Percentiles rank a stretch among this genome's conserved stretches.
Conservation (phyloP, 805 yeast genomes). For the Blastobotrys terrestris region DNA sequence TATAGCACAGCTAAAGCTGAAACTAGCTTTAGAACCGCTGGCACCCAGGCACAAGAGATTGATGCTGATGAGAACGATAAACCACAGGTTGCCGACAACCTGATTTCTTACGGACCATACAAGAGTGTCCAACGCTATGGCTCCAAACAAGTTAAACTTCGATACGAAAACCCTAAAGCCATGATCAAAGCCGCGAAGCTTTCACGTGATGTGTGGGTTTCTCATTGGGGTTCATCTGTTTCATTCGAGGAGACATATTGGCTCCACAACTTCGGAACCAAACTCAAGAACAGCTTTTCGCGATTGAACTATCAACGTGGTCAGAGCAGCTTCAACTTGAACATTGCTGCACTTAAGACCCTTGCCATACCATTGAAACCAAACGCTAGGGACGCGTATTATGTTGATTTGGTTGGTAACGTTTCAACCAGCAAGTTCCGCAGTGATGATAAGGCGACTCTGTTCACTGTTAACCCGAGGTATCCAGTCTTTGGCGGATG, state of each 20-base stretch:
- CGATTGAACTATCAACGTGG: constrained; percentile 71
- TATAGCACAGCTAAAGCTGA: constrained; percentile 44
- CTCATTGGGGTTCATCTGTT: constrained; percentile 69
- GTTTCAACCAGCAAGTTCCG: constrained; percentile 64
- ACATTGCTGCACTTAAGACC: constrained; percentile 54
- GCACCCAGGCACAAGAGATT: constrained; percentile 25
- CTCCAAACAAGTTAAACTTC: constrained; percentile 44
- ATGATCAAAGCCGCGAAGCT: constrained; percentile 53
- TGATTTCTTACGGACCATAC: constrained; percentile 53
- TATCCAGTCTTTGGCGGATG: constrained; percentile 96
- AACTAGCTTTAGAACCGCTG: constrained; percentile 17
- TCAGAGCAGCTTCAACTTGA: constrained; percentile 37
- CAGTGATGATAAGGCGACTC: constrained; percentile 28
- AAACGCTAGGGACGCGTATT: constrained; percentile 61
- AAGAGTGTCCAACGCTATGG: constrained; percentile 41
- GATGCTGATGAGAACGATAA: constrained; percentile 37
- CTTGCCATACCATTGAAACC: constrained; percentile 52
- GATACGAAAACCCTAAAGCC: constrained; percentile 63
- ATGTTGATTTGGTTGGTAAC: constrained; percentile 86
- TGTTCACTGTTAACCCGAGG: constrained; percentile 68
- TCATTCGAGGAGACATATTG: constrained; percentile 85
- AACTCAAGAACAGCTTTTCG: constrained; percentile 53
- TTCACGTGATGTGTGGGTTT: constrained; percentile 78
- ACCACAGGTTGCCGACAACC: constrained; percentile 18
- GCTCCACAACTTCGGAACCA: constrained; percentile 68